Percentiles rank a stretch among this genome's conserved stretches.
Evolutionary conservation across 768 basidiomycete genomes (phyloP).

Genomic region (Tulasnella sp.): DNA sequence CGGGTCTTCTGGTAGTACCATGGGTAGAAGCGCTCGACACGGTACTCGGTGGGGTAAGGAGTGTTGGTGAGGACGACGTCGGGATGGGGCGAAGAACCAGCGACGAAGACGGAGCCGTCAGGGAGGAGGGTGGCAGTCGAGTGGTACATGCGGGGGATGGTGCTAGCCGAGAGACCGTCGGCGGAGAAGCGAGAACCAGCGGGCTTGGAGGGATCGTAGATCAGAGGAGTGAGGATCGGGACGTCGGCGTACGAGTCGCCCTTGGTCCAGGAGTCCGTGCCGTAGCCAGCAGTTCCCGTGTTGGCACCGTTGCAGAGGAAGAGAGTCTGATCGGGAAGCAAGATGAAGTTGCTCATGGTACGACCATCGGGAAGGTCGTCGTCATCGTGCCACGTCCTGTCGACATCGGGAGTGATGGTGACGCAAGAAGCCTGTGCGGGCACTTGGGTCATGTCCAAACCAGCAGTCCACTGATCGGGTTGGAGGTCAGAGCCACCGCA

Average conservation of each 20-base stretch:
- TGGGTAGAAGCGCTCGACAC: constrained; percentile 81
- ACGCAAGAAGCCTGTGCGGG: constrained; percentile 70
- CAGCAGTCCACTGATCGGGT: constrained; percentile 27
- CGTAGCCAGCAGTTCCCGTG: constrained; percentile 29
- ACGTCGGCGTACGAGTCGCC: constrained; percentile 76
- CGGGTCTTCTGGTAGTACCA: constrained; percentile 54
- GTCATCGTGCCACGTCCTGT: constrained; percentile 60
- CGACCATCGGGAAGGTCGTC: constrained; percentile 72
- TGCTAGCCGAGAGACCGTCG: constrained; percentile 56
- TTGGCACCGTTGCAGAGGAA: constrained; percentile 70
- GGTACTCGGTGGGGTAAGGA: constrained; percentile 75
- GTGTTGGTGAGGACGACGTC: constrained; percentile 50
- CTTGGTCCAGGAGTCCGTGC: constrained; percentile 44
- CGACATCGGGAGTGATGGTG: constrained; percentile 56
- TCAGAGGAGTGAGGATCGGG: constrained; percentile 60
- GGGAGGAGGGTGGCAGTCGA: constrained; percentile 80
- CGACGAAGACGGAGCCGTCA: constrained; percentile 65
- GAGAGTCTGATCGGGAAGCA: constrained; percentile 71
- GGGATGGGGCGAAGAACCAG: constrained; percentile 79
- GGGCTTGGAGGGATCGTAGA: constrained; percentile 60
- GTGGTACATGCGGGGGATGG: constrained; percentile 73
- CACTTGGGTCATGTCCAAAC: constrained; percentile 23
- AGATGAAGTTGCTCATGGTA: constrained; percentile 74
- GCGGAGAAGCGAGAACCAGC: constrained; percentile 56
- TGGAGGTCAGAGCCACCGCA: constrained; percentile 62